Conservation (phyloP, 1,139 yeast genomes). For the Pichia cactophila region DNA sequence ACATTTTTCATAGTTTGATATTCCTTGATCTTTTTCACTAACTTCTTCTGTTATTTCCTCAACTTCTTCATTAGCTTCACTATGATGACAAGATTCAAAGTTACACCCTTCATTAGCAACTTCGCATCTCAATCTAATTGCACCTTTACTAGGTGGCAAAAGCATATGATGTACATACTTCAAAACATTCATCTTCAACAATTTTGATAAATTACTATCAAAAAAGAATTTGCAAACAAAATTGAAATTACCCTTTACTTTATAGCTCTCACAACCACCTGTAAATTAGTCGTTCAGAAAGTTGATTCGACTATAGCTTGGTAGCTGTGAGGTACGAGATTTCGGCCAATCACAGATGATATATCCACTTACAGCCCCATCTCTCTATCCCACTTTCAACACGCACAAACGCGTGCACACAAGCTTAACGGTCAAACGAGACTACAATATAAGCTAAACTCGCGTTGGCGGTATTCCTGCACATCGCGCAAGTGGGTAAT, state of each 20-base stretch:
- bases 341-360: background rate
- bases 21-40: background rate
- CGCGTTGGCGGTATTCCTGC: too few species aligned
- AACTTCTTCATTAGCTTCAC: background rate
- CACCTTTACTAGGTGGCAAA: conserved; percentile 9
- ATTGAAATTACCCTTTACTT: too few species aligned
- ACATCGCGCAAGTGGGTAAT: too few species aligned
- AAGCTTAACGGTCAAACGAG: too few species aligned
- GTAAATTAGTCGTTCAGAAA: too few species aligned
- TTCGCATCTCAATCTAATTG: conserved; percentile 10
- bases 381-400: background rate
- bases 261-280: too few species aligned
- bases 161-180: background rate
- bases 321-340: too few species aligned
- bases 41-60: background rate
- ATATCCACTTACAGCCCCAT: background rate
- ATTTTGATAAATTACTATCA: too few species aligned
- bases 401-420: too few species aligned
- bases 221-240: too few species aligned
- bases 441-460: too few species aligned
- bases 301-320: too few species aligned
- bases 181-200: background rate
- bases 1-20: background rate
- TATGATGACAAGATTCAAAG: background rate
- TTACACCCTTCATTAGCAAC: conserved; percentile 4